A percentile compares a stretch with the other conserved stretches of the same genome.
Conservation (phyloP, 768 basidiomycete species). For the Pulveroboletus sp. region DNA sequence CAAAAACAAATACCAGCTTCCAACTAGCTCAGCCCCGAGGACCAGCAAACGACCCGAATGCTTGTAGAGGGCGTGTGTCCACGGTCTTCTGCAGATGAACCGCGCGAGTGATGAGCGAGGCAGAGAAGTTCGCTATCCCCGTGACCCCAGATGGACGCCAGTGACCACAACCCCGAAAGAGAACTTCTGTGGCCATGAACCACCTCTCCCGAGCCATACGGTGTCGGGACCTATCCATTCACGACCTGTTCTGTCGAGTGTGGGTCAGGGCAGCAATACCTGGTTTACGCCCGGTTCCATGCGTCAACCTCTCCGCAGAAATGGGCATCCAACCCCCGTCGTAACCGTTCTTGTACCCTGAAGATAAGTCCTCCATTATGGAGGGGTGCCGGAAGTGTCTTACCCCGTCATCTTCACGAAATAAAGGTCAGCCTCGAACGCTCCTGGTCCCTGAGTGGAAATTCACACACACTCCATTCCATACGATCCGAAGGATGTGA, state of each 20-base stretch:
- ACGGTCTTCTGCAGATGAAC: conserved; percentile 14
- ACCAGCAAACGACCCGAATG: conserved; percentile 1
- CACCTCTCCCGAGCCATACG: conserved; percentile 4
- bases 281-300: conserved; percentile 1
- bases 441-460: neutral
- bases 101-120: conserved; percentile 19
- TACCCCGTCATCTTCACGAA: neutral
- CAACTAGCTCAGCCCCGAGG: conserved; percentile 1
- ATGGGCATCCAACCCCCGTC: neutral
- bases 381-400: neutral
- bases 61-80: conserved; percentile 2
- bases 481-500: neutral
- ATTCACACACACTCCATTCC: neutral
- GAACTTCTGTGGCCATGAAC: conserved; percentile 3
- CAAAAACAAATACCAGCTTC: conserved; percentile 18
- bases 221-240: conserved; percentile 1
- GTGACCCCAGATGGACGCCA: conserved; percentile 12
- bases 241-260: conserved; percentile 5
- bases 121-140: conserved; percentile 16
- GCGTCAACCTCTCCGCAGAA: neutral
- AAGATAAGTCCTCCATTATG: conserved; percentile 6
- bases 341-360: neutral
- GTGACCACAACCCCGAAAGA: conserved; percentile 10
- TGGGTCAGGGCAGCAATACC: conserved; percentile 2
- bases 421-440: conserved; percentile 1